Percentiles rank a stretch among this genome's conserved stretches.
These are phyloP conservation scores for Linaria vulgaris DNA, from an alignment of 257 asterid genomes.

Conservation along the genomic window DNA sequence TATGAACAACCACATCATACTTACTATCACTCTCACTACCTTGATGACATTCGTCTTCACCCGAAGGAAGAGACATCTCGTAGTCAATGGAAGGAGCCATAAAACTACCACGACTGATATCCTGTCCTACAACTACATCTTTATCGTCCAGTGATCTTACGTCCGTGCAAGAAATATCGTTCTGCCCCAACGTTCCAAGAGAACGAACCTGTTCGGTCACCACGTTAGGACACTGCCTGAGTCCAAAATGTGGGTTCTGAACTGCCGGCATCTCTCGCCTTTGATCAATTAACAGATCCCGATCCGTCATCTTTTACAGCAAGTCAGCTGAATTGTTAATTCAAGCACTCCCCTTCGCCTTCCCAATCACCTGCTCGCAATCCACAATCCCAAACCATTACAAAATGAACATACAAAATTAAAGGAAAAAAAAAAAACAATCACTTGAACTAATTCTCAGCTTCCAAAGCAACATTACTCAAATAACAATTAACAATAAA, in stretches of 20 bases:
- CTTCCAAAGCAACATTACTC: too few relatives aligned
- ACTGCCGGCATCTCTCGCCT: conserved; percentile 28
- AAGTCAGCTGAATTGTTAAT: too few relatives aligned
- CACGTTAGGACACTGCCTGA: conserved; percentile 24
- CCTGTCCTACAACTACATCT: conserved; percentile 30
- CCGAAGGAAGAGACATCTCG: conserved; percentile 33
- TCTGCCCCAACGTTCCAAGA: conserved; percentile 30
- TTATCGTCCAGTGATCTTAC: conserved; percentile 23
- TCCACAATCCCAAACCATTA: too few relatives aligned
- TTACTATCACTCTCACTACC: conserved; percentile 37
- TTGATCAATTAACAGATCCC: conserved; percentile 30
- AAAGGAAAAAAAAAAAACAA: too few relatives aligned
- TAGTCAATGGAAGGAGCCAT: conserved; percentile 29
- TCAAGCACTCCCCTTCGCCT: too few relatives aligned
- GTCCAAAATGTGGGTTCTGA: conserved; percentile 39
- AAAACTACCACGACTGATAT: conserved; percentile 27
- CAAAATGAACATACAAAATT: too few relatives aligned
- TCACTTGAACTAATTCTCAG: too few relatives aligned
- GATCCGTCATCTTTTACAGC: conserved; percentile 27
- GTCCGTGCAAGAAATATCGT: conserved; percentile 32
- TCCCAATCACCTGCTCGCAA: too few relatives aligned
- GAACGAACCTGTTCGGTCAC: conserved; percentile 30
- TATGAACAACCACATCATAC: conserved; percentile 32
- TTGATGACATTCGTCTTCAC: conserved; percentile 30
- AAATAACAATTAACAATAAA: too few relatives aligned